These are phyloP conservation scores for Saturnispora mendoncae DNA, from an alignment of 805 yeast genomes.

Conservation along the genomic window DNA sequence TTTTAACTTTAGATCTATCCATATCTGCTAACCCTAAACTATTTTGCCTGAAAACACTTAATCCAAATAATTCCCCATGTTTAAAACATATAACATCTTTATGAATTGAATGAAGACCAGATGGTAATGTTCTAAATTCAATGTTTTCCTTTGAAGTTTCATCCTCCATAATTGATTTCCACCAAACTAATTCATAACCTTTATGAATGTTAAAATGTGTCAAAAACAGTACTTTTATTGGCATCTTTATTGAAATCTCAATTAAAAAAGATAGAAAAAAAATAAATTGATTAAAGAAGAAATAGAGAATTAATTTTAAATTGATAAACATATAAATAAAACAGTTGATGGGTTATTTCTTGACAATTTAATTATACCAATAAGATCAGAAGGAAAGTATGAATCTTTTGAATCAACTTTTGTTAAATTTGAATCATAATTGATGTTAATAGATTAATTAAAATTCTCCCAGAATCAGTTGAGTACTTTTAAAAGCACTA, in stretches of 20 bases:
- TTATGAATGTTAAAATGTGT: slow-evolving; percentile 43
- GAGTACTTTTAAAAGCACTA: too few relatives aligned
- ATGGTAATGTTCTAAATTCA: slow-evolving; percentile 60
- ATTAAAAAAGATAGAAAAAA: too few relatives aligned
- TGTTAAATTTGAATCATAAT: too few relatives aligned
- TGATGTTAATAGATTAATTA: too few relatives aligned
- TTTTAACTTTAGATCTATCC: slow-evolving; percentile 39
- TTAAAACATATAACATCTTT: slow-evolving; percentile 49
- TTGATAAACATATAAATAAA: too few relatives aligned
- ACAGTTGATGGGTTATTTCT: too few relatives aligned
- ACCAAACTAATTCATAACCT: slow-evolving; percentile 44
- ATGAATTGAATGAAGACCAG: slow-evolving; percentile 50
- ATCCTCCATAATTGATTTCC: slow-evolving; percentile 20
- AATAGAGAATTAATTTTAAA: too few relatives aligned
- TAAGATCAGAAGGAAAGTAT: too few relatives aligned
- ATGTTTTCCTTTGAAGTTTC: slow-evolving; percentile 33
- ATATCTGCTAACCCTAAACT: slow-evolving; percentile 12
- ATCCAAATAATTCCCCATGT: slow-evolving; percentile 33
- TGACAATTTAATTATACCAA: too few relatives aligned
- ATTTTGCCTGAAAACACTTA: slow-evolving; percentile 44
- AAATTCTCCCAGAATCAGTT: too few relatives aligned
- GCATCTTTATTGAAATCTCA: not conserved
- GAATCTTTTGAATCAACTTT: too few relatives aligned
- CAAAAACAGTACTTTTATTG: slow-evolving; percentile 34
- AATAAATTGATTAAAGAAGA: not conserved